Conservation (phyloP, 352 stramenopile species). For the Phytophthora podocarpi region DNA sequence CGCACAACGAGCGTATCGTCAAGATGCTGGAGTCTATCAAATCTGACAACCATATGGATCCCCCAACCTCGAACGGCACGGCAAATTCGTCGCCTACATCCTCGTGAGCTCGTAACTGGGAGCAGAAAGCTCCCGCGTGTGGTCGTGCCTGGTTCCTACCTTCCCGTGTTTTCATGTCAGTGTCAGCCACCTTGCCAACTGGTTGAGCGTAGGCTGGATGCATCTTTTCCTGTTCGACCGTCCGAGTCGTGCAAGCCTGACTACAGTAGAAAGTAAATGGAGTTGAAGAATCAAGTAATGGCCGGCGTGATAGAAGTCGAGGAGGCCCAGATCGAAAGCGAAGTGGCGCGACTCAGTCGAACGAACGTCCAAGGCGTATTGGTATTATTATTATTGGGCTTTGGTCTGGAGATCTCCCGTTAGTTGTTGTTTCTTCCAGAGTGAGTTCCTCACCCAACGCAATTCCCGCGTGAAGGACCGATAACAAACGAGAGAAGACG, state of each 20-base stretch:
- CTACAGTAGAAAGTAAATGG: conserved; percentile 10
- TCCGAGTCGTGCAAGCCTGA: conserved; percentile 3
- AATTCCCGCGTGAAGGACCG: neutral
- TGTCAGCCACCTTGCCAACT: conserved; percentile 6
- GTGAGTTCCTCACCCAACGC: too few relatives aligned
- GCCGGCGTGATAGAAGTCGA: conserved; percentile 26
- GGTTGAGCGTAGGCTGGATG: conserved; percentile 7
- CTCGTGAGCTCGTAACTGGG: conserved; percentile 25
- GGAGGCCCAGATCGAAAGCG: conserved; percentile 25
- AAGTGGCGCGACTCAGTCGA: conserved; percentile 18
- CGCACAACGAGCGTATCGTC: conserved; percentile 62
- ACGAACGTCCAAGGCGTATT: conserved; percentile 32
- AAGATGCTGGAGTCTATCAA: conserved; percentile 78
- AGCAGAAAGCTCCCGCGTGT: conserved; percentile 1
- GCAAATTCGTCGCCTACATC: conserved; percentile 36
- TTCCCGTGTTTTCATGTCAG: conserved; percentile 14
- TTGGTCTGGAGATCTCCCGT: conserved; percentile 17
- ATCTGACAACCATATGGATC: conserved; percentile 70
- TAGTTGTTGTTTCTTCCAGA: conserved; percentile 14
- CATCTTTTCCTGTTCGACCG: neutral
- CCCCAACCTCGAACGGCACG: conserved; percentile 37
- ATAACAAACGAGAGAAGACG: neutral
- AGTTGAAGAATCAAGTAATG: conserved; percentile 20
- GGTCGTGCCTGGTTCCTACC: conserved; percentile 4
- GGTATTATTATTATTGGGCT: conserved; percentile 45